Conservation (phyloP, 2,329 filamentous ascomycete genomes). For the Lasiodiplodia sp. region DNA sequence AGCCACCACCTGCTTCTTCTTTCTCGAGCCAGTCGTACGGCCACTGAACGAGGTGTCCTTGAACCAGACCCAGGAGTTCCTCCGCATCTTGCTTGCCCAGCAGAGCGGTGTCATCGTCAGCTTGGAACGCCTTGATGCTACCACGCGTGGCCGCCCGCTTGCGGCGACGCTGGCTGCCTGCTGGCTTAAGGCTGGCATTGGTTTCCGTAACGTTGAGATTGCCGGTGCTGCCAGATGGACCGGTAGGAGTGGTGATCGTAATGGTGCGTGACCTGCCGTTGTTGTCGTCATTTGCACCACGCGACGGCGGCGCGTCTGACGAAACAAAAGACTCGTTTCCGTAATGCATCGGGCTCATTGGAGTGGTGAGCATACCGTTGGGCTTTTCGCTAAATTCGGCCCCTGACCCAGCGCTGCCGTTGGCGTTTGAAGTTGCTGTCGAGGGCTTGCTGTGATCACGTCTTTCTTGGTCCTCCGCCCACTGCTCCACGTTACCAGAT, state of each 20-base stretch:
- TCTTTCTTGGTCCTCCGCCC: slow-evolving; percentile 49
- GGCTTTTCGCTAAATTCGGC: slow-evolving; percentile 43
- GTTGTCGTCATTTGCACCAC: slow-evolving; percentile 24
- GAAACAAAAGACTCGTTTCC: slow-evolving; percentile 19
- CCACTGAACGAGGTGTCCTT: slow-evolving; percentile 89
- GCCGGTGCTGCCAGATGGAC: slow-evolving; percentile 18
- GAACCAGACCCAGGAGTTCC: slow-evolving; percentile 78
- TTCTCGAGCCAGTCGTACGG: slow-evolving; percentile 89
- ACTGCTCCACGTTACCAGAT: slow-evolving; percentile 45
- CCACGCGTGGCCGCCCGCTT: slow-evolving; percentile 74
- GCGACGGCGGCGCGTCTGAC: slow-evolving; percentile 5
- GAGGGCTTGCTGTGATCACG: slow-evolving; percentile 30
- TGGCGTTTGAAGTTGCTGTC: slow-evolving; percentile 12
- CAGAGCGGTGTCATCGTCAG: slow-evolving; percentile 71
- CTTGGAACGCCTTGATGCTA: slow-evolving; percentile 68
- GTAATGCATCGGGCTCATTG: slow-evolving; percentile 33
- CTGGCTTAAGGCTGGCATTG: slow-evolving; percentile 26
- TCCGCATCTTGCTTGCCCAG: slow-evolving; percentile 79
- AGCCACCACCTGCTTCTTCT: slow-evolving; percentile 92
- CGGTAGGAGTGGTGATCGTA: slow-evolving; percentile 43
- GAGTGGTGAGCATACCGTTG: slow-evolving; percentile 38
- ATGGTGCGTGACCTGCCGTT: slow-evolving; percentile 43
- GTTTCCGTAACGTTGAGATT: not conserved
- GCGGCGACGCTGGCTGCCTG: slow-evolving; percentile 64
- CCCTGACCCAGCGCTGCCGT: slow-evolving; percentile 18